phyloP scores from a whole-genome alignment of 176 grass and related monocot genomes.

The Oryza nivara region DNA sequence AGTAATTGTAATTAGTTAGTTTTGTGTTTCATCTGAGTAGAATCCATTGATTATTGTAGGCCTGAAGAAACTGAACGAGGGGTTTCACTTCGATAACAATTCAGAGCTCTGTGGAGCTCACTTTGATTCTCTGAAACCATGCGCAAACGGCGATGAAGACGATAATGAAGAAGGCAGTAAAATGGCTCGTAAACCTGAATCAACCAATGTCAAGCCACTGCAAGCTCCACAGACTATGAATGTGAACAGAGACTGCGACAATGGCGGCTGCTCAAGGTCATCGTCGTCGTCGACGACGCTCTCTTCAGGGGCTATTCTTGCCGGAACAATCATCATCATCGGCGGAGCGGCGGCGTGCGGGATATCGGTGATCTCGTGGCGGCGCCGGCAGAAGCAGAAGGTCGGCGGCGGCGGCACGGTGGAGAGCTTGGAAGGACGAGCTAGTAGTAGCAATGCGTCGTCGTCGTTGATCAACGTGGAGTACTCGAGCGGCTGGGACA shows the following conservation, averaged over 20 bases:
- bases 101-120: conserved; percentile 68
- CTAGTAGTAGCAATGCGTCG: conserved; percentile 48
- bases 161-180: conserved; percentile 23
- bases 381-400: conserved; percentile 77
- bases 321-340: conserved; percentile 55
- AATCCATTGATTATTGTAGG: conserved; percentile 43
- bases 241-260: conserved; percentile 30
- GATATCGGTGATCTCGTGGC: conserved; percentile 54
- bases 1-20: not conserved
- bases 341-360: conserved; percentile 47
- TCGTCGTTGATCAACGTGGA: conserved; percentile 57
- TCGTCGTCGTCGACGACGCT: conserved; percentile 33
- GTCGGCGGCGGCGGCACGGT: conserved; percentile 58
- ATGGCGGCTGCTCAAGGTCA: conserved; percentile 30
- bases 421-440: conserved; percentile 59
- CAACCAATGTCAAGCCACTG: conserved; percentile 52
- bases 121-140: conserved; percentile 60
- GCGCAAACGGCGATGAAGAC: conserved; percentile 21
- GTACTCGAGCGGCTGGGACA: conserved; percentile 67
- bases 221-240: conserved; percentile 51
- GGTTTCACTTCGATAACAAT: conserved; percentile 77
- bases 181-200: conserved; percentile 74
- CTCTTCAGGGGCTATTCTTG: conserved; percentile 45
- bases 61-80: conserved; percentile 54
- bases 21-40: conserved; percentile 18